These are phyloP conservation scores for Fusarium luffae DNA, from an alignment of 2,329 filamentous ascomycete species.

Conservation along the genomic window DNA sequence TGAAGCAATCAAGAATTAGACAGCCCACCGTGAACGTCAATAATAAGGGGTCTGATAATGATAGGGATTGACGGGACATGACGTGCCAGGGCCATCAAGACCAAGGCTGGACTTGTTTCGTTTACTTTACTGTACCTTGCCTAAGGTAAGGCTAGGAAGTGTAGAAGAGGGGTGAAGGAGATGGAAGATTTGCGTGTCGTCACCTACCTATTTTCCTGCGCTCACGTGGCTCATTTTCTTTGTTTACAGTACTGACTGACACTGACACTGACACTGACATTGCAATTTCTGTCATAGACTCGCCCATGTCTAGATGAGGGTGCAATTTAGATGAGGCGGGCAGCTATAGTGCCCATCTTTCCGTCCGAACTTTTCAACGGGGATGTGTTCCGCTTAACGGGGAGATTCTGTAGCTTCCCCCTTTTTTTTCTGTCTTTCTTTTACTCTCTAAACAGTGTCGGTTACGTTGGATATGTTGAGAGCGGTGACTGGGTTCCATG, in stretches of 20 bases:
- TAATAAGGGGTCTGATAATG: slow-evolving; percentile 14
- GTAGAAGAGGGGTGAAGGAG: slow-evolving; percentile 40
- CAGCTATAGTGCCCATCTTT: slow-evolving; percentile 18
- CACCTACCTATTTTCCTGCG: slow-evolving; percentile 26
- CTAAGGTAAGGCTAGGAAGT: not conserved
- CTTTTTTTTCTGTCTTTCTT: slow-evolving; percentile 7
- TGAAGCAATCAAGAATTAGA: not conserved
- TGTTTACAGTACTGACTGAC: slow-evolving; percentile 21
- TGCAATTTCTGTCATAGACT: slow-evolving; percentile 12
- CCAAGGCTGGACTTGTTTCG: slow-evolving; percentile 21
- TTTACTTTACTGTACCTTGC: slow-evolving; percentile 12
- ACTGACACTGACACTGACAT: not conserved
- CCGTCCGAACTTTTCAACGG: slow-evolving; percentile 28
- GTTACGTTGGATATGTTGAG: slow-evolving; percentile 24
- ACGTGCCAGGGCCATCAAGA: slow-evolving; percentile 18
- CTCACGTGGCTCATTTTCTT: slow-evolving; percentile 35
- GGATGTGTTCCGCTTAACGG: slow-evolving; percentile 20
- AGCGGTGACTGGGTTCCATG: slow-evolving; percentile 37
- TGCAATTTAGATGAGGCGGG: slow-evolving; percentile 27
- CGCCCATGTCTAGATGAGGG: not conserved
- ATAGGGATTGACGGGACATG: slow-evolving; percentile 17
- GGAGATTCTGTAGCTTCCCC: slow-evolving; percentile 12
- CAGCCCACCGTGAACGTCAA: slow-evolving; percentile 9
- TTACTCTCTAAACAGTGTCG: slow-evolving; percentile 16
- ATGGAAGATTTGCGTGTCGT: slow-evolving; percentile 35